Conservation (phyloP, 1,284 basidiomycete species). For the Moesziomyces globuligerus region DNA sequence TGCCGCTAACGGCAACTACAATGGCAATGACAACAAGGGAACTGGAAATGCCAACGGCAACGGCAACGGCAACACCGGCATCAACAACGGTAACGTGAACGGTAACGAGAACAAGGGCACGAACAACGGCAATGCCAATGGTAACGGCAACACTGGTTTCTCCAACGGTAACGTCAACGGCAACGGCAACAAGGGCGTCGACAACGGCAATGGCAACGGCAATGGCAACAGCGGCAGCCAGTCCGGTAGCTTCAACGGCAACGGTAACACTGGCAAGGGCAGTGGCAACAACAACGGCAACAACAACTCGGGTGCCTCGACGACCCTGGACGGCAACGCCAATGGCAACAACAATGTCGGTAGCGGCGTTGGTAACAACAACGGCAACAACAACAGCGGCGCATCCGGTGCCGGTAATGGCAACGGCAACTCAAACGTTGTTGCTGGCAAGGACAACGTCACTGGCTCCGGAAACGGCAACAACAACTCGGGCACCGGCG, state of each 20-base stretch:
- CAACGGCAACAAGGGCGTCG: constrained; percentile 3
- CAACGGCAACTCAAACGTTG: constrained; percentile 7
- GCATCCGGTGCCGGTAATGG: constrained; percentile 10
- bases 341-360: constrained; percentile 15
- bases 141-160: constrained; percentile 4
- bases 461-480: constrained; percentile 11
- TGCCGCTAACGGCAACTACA: not conserved
- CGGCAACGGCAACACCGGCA: constrained; percentile 3
- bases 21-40: not conserved
- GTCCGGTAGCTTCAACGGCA: constrained; percentile 3
- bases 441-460: constrained; percentile 3
- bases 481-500: constrained; percentile 11
- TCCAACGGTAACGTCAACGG: constrained; percentile 7
- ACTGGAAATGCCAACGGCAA: not conserved
- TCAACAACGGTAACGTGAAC: not conserved
- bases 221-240: constrained; percentile 5
- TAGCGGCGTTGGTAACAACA: constrained; percentile 7
- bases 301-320: not conserved
- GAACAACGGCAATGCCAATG: constrained; percentile 9
- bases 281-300: constrained; percentile 7
- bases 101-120: constrained; percentile 1
- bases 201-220: constrained; percentile 11
- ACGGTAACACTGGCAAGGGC: constrained; percentile 6
- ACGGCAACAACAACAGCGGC: constrained; percentile 11
- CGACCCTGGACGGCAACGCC: constrained; percentile 1